Percentiles rank a stretch among this genome's conserved stretches.
Evolutionary conservation across 352 stramenopile genomes (phyloP).

Genomic region (Detonula confervacea): DNA sequence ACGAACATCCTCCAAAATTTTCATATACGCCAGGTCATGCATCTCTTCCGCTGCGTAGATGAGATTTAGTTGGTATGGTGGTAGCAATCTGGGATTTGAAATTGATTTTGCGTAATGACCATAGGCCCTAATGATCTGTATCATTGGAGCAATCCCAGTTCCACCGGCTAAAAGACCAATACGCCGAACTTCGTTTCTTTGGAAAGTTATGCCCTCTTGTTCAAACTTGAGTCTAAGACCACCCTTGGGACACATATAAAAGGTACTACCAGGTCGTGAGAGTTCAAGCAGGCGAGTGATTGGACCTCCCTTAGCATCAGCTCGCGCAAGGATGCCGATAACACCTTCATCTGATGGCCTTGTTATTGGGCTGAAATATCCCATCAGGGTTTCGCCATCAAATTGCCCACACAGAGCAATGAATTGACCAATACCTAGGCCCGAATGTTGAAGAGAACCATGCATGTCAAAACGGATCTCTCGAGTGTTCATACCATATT

Average conservation of each 20-base stretch:
- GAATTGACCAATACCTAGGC: slow-evolving; percentile 66
- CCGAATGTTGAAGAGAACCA: slow-evolving; percentile 58
- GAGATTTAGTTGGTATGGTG: slow-evolving; percentile 55
- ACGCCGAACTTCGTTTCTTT: slow-evolving; percentile 33
- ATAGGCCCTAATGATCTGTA: slow-evolving; percentile 67
- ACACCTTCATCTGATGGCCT: slow-evolving; percentile 64
- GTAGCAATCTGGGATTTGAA: slow-evolving; percentile 16
- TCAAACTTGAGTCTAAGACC: slow-evolving; percentile 61
- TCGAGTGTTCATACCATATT: slow-evolving; percentile 66
- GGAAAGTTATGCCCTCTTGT: slow-evolving; percentile 36
- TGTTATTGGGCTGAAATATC: slow-evolving; percentile 63
- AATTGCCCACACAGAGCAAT: slow-evolving; percentile 59
- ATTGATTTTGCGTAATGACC: slow-evolving; percentile 37
- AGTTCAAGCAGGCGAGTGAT: slow-evolving; percentile 59
- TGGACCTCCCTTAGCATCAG: slow-evolving; percentile 57
- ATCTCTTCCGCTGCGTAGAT: slow-evolving; percentile 64
- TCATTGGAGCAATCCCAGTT: slow-evolving; percentile 70
- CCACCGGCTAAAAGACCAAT: slow-evolving; percentile 62
- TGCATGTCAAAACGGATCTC: slow-evolving; percentile 70
- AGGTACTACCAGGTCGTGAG: slow-evolving; percentile 50
- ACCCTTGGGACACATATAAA: slow-evolving; percentile 72
- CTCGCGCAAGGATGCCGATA: slow-evolving; percentile 60
- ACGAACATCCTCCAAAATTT: slow-evolving; percentile 48
- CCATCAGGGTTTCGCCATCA: slow-evolving; percentile 64
- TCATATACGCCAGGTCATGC: slow-evolving; percentile 62